Conservation (phyloP, 2,329 filamentous ascomycete genomes). For the Fusarium albidum region DNA sequence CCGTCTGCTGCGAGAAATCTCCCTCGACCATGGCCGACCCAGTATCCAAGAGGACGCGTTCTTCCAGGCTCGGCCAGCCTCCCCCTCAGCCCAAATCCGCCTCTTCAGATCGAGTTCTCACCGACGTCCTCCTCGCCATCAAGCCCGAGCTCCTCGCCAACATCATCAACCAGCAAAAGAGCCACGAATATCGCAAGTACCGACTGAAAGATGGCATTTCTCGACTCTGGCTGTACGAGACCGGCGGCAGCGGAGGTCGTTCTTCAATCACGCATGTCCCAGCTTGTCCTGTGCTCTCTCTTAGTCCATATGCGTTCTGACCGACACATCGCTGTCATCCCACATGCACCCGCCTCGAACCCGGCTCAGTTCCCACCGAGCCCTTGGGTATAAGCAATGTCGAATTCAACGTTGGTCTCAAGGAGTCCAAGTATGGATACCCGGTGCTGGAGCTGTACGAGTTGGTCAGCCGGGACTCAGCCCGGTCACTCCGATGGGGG, state of each 20-base stretch:
- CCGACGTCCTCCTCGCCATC: slow-evolving; percentile 38
- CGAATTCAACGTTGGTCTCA: slow-evolving; percentile 41
- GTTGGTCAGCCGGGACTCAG: slow-evolving; percentile 32
- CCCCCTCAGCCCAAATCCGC: neutral
- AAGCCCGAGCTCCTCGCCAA: slow-evolving; percentile 31
- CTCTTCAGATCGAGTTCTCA: slow-evolving; percentile 3
- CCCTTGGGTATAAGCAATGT: slow-evolving; percentile 40
- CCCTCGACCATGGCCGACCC: too few relatives aligned
- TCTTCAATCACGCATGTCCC: slow-evolving; percentile 38
- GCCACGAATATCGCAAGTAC: slow-evolving; percentile 41
- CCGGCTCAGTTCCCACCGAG: slow-evolving; percentile 29
- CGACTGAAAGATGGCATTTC: slow-evolving; percentile 30
- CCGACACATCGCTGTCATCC: slow-evolving; percentile 25
- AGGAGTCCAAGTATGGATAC: slow-evolving; percentile 40
- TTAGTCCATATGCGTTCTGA: neutral
- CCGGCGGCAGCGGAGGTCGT: slow-evolving; percentile 12
- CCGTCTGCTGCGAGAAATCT: too few relatives aligned
- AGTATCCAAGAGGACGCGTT: neutral
- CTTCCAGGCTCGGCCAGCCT: neutral
- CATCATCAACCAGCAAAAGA: slow-evolving; percentile 35
- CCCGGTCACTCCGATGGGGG: slow-evolving; percentile 38
- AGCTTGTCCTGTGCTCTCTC: neutral
- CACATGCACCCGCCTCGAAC: slow-evolving; percentile 9
- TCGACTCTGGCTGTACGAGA: slow-evolving; percentile 42
- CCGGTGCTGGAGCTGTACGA: slow-evolving; percentile 39